Percentiles rank a stretch among this genome's conserved stretches.
Conservation (phyloP, 768 basidiomycete species). For the Lentinus tigrinus region DNA sequence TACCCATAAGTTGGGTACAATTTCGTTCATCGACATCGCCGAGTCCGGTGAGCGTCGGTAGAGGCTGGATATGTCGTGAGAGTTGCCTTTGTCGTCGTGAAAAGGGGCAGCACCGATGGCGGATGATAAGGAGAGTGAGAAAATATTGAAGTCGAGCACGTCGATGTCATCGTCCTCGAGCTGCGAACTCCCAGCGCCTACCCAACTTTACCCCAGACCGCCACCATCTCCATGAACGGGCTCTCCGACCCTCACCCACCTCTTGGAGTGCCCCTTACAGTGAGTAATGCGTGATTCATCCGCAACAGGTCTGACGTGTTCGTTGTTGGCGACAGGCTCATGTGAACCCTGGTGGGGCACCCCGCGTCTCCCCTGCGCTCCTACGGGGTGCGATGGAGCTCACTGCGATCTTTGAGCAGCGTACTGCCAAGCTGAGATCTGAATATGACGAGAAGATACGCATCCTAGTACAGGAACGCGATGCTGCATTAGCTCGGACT, state of each 20-base stretch:
- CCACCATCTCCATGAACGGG: too few relatives aligned
- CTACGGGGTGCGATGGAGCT: constrained; percentile 2
- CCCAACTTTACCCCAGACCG: too few relatives aligned
- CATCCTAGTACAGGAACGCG: not conserved
- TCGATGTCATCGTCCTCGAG: too few relatives aligned
- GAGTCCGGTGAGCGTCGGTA: not conserved
- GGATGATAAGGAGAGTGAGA: too few relatives aligned
- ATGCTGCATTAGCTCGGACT: not conserved
- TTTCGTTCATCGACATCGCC: constrained; percentile 62
- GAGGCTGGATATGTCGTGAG: too few relatives aligned
- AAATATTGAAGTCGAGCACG: too few relatives aligned
- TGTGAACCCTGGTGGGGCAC: not conserved
- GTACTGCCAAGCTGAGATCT: not conserved
- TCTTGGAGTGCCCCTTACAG: too few relatives aligned
- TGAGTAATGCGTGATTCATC: not conserved
- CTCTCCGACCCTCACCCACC: too few relatives aligned
- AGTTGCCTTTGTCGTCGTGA: not conserved
- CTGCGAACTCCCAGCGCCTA: too few relatives aligned
- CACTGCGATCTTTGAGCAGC: constrained; percentile 1
- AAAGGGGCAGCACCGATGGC: not conserved
- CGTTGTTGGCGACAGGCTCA: not conserved
- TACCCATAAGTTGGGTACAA: constrained; percentile 81
- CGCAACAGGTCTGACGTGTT: not conserved
- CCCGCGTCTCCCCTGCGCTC: constrained; percentile 1
- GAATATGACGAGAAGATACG: constrained; percentile 4